phyloP scores from a whole-genome alignment of 305 asterid species.

The Fraxinus xanthoxyloides region DNA sequence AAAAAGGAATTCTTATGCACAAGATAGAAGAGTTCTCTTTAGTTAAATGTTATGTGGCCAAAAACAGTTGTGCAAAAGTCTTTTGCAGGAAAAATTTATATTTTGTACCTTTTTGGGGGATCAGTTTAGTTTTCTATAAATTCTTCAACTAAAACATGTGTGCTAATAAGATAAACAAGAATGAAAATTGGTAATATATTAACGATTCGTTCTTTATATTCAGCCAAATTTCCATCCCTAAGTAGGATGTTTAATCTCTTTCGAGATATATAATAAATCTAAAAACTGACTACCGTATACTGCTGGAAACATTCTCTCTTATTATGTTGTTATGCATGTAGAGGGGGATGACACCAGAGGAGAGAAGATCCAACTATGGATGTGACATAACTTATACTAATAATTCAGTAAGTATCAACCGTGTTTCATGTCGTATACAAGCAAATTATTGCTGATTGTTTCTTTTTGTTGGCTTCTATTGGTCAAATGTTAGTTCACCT shows the following conservation, averaged over 20 bases:
- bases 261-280: neutral
- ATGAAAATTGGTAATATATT: neutral
- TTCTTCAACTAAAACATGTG: constrained; percentile 12
- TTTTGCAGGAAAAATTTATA: constrained; percentile 1
- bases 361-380: constrained; percentile 73
- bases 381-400: constrained; percentile 97
- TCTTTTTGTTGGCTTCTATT: constrained; percentile 4
- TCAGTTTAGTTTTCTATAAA: constrained; percentile 9
- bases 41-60: neutral
- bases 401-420: constrained; percentile 61
- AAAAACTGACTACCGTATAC: constrained; percentile 12
- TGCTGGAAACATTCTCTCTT: constrained; percentile 13
- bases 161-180: neutral
- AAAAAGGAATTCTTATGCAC: neutral
- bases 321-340: constrained; percentile 35
- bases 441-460: constrained; percentile 9
- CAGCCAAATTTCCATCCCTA: neutral
- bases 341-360: constrained; percentile 74
- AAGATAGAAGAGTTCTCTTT: neutral
- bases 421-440: neutral
- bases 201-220: neutral
- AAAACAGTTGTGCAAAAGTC: neutral
- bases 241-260: constrained; percentile 8
- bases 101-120: neutral
- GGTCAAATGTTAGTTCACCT: constrained; percentile 8